Percentiles rank a stretch among this genome's conserved stretches.
Evolutionary conservation across 2,329 filamentous ascomycete genomes (phyloP).

Genomic region (Apiospora hydei): DNA sequence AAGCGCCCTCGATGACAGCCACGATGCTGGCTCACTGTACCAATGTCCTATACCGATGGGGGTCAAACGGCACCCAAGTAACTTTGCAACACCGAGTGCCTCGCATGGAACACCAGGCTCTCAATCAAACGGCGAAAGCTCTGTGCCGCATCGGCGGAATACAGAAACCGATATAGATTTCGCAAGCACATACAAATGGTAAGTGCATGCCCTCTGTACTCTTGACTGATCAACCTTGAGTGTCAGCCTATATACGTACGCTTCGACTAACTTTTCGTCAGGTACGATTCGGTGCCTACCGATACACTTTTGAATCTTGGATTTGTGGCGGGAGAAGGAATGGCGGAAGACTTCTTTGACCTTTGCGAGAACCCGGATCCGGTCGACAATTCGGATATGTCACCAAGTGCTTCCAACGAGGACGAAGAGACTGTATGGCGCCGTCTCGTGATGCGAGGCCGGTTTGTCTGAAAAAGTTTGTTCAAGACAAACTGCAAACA

Average conservation of each 20-base stretch:
- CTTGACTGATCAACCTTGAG: background rate
- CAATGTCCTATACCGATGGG: conserved; percentile 21
- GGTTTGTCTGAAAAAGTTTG: conserved; percentile 37
- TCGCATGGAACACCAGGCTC: conserved; percentile 10
- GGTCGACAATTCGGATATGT: conserved; percentile 37
- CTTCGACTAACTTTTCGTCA: conserved; percentile 25
- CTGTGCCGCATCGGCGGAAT: background rate
- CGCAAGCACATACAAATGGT: conserved; percentile 36
- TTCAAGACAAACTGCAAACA: background rate
- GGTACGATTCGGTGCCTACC: conserved; percentile 42
- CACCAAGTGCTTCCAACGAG: conserved; percentile 36
- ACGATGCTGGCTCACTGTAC: conserved; percentile 6
- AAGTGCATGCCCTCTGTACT: conserved; percentile 23
- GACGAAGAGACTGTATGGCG: conserved; percentile 45
- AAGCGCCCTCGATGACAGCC: conserved; percentile 14
- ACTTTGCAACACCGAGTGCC: background rate
- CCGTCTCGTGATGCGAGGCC: conserved; percentile 43
- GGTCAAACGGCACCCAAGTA: background rate
- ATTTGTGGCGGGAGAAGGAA: conserved; percentile 42
- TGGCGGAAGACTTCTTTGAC: conserved; percentile 43
- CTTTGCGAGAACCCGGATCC: conserved; percentile 45
- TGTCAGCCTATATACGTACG: background rate
- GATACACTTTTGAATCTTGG: conserved; percentile 44
- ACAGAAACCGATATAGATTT: conserved; percentile 27
- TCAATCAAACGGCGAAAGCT: conserved; percentile 9